These are phyloP conservation scores for Ogataea saltuana DNA, from an alignment of 805 yeast species.

Conservation along the genomic window DNA sequence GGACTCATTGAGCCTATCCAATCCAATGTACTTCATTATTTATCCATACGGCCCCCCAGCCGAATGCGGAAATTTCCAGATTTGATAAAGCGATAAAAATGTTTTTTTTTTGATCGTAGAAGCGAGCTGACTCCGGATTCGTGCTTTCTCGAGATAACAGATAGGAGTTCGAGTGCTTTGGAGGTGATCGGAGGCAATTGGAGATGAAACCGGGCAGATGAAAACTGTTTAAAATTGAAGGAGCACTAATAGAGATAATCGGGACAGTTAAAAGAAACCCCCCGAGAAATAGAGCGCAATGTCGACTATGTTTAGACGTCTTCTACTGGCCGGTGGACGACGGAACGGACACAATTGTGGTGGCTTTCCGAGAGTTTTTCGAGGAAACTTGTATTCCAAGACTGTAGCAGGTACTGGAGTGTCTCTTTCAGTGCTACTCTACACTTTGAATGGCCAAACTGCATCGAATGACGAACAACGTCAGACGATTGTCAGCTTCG, in stretches of 20 bases:
- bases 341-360: too few species aligned
- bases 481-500: constrained; percentile 13
- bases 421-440: not conserved
- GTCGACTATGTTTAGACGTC: too few species aligned
- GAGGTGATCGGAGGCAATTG: too few species aligned
- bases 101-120: not conserved
- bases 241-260: too few species aligned
- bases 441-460: not conserved
- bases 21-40: not conserved
- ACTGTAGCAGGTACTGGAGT: not conserved
- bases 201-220: too few species aligned
- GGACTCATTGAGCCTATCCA: not conserved
- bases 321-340: too few species aligned
- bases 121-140: not conserved
- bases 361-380: too few species aligned
- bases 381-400: not conserved
- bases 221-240: too few species aligned
- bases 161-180: too few species aligned
- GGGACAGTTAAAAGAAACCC: too few species aligned
- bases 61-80: constrained; percentile 11
- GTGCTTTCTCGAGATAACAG: too few species aligned
- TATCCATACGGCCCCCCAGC: not conserved
- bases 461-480: not conserved
- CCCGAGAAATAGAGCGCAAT: too few species aligned
- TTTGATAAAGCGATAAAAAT: constrained; percentile 15